A percentile compares a stretch with the other conserved stretches of the same genome.
Conservation (phyloP, 1,284 basidiomycete species). For the Moesziomyces aphidis region DNA sequence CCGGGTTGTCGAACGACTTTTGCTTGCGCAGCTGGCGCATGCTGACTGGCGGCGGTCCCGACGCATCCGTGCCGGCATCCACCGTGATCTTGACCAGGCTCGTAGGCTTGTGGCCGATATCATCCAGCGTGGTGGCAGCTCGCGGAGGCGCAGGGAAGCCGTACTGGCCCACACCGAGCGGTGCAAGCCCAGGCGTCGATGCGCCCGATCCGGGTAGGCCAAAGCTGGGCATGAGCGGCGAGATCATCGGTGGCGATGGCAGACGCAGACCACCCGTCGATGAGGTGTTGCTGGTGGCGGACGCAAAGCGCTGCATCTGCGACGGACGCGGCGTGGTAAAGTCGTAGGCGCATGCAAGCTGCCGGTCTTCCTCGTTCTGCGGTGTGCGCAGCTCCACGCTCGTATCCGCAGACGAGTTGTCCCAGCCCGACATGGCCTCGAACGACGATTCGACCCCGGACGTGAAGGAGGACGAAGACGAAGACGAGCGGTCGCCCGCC, state of each 20-base stretch:
- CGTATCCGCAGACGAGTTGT: constrained; percentile 30
- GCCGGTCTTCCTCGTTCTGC: constrained; percentile 34
- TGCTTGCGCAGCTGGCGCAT: constrained; percentile 45
- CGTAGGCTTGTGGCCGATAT: constrained; percentile 37
- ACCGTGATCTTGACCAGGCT: constrained; percentile 5
- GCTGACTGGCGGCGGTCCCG: not conserved
- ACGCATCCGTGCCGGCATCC: not conserved
- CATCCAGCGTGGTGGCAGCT: constrained; percentile 16
- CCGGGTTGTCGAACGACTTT: constrained; percentile 47
- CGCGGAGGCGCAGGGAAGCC: constrained; percentile 19
- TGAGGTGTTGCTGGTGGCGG: constrained; percentile 12
- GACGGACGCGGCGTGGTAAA: constrained; percentile 38
- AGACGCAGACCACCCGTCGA: constrained; percentile 17
- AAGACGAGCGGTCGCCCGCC: constrained; percentile 28
- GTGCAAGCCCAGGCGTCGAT: constrained; percentile 25
- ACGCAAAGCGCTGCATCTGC: constrained; percentile 44
- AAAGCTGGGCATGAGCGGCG: constrained; percentile 40
- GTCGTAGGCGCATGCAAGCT: constrained; percentile 28
- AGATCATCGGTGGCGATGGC: constrained; percentile 37
- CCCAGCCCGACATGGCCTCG: constrained; percentile 42
- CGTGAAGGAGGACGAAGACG: constrained; percentile 26
- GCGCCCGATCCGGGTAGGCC: constrained; percentile 25
- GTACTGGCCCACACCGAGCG: constrained; percentile 7
- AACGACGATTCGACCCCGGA: constrained; percentile 34
- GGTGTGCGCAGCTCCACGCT: constrained; percentile 36